Evolutionary conservation across 768 basidiomycete genomes (phyloP), one percentile per base, ranked within the genome.

Genomic region (Kwoniella pini): DNA sequence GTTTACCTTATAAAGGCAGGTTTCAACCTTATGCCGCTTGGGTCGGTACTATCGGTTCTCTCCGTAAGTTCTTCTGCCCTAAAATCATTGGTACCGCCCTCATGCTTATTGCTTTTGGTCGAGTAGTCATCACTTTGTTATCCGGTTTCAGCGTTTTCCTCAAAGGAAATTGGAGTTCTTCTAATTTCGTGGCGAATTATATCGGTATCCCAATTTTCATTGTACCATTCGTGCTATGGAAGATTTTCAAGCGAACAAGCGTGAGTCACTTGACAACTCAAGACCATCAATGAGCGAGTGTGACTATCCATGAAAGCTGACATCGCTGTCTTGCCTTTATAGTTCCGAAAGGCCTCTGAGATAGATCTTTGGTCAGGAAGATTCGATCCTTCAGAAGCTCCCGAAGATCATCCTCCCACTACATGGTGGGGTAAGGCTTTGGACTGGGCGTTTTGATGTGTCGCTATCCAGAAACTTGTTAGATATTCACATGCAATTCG

Each of bases 101-200:
- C n/a, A 6, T 6, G 19, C 19, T 42, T 10, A 19, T 42, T 19
- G 11, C 40, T 5, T 19, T 13, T 42, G 7, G 40, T 42, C 40
- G 40, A 11, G n/a, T 19, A 42, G 49, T 75, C 53, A 65, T 72
- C 59, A 64, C 66, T 51, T 3, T 72, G 26, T 60, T 69, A 42
- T 65, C 64, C 42, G 71, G 74, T 10, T 76, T 71, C 57, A 31
- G 56, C 22, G 64, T 70, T 39, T 73, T 73, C 62, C 56, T 73
- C 54, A 62, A 59, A 30, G 64, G 67, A 24, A 66, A 68, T 52
- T 76, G 64, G 64, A 49, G 26, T 30, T 62, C 49, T 2, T 46
- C 66, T 13, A 44, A 48, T 27, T 72, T 75, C 44, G 54, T 71
- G 48, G 62, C 71, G 0, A 63, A 54, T 48, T 76, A 76, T 56